A percentile compares a stretch with the other conserved stretches of the same genome.
phyloP scores from a whole-genome alignment of 129 eudicot genomes.

The Arctium lappa region DNA sequence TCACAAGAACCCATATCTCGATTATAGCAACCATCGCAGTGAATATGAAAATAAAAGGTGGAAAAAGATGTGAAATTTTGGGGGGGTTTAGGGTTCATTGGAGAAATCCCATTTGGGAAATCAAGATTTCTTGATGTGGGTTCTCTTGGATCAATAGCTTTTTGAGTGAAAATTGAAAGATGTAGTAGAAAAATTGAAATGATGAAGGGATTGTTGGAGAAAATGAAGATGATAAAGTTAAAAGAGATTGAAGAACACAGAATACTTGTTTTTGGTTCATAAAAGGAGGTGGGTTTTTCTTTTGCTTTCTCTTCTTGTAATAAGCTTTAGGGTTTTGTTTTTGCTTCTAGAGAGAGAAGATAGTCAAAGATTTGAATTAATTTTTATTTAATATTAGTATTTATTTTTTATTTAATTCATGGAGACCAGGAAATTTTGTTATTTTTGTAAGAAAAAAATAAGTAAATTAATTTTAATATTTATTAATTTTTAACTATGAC shows the following conservation, averaged over 20 bases:
- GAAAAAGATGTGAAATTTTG: not conserved
- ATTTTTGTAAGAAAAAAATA: too few species aligned
- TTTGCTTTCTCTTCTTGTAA: not conserved
- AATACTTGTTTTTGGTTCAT: conserved; percentile 17
- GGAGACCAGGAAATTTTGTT: too few species aligned
- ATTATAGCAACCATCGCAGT: conserved; percentile 5
- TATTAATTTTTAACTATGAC: too few species aligned
- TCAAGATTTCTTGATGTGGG: conserved; percentile 16
- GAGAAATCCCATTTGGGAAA: conserved; percentile 1
- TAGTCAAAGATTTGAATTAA: conserved; percentile 17
- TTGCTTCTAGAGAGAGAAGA: conserved; percentile 15
- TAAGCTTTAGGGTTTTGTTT: not conserved
- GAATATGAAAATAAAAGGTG: not conserved
- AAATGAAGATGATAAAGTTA: conserved; percentile 5
- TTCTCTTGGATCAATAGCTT: conserved; percentile 11
- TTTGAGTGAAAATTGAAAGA: conserved; percentile 6
- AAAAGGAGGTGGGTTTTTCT: conserved; percentile 9
- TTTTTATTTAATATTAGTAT: not conserved
- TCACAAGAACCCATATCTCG: conserved; percentile 19
- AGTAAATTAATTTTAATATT: too few species aligned
- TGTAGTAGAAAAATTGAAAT: conserved; percentile 1
- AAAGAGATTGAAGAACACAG: conserved; percentile 12
- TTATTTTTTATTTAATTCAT: too few species aligned
- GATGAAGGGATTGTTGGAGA: conserved; percentile 1
- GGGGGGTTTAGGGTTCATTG: not conserved